phyloP scores from a whole-genome alignment of 768 basidiomycete species.

The Trametes sanguinea region DNA sequence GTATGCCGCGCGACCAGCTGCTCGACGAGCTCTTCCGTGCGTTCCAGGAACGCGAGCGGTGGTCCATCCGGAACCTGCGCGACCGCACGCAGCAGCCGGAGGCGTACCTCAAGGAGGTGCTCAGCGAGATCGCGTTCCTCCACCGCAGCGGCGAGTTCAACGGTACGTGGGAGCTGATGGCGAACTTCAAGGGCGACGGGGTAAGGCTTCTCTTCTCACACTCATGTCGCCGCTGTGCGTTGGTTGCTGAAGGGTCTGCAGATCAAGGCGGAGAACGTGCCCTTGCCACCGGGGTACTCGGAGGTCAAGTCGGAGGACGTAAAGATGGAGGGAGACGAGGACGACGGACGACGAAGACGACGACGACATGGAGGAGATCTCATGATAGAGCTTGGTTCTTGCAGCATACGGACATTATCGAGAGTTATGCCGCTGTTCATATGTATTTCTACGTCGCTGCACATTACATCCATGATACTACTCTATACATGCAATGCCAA shows the following conservation, averaged over 20 bases:
- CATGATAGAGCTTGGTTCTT: conserved; percentile 34
- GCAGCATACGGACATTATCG: conserved; percentile 6
- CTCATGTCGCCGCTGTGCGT: not conserved
- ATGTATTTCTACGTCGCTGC: conserved; percentile 19
- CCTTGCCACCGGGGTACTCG: conserved; percentile 25
- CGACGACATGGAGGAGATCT: conserved; percentile 75
- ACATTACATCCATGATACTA: conserved; percentile 11
- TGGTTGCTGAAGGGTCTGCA: conserved; percentile 16
- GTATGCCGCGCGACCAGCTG: conserved; percentile 86
- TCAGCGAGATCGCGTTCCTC: conserved; percentile 73
- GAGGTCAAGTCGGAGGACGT: conserved; percentile 22
- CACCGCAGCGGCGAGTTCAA: conserved; percentile 81
- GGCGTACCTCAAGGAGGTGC: conserved; percentile 81
- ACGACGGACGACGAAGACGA: conserved; percentile 57
- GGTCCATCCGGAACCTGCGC: conserved; percentile 76
- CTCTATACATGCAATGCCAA: conserved; percentile 3
- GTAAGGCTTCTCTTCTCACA: conserved; percentile 37
- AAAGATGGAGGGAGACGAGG: conserved; percentile 48
- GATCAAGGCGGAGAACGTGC: conserved; percentile 38
- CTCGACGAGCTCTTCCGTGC: conserved; percentile 78
- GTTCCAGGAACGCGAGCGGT: conserved; percentile 79
- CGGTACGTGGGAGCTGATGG: conserved; percentile 78
- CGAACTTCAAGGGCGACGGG: conserved; percentile 67
- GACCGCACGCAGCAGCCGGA: conserved; percentile 87
- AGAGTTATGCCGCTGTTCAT: not conserved